Evolutionary conservation across 2,329 filamentous ascomycete species (phyloP).

Genomic region (Fusarium nematophilum): DNA sequence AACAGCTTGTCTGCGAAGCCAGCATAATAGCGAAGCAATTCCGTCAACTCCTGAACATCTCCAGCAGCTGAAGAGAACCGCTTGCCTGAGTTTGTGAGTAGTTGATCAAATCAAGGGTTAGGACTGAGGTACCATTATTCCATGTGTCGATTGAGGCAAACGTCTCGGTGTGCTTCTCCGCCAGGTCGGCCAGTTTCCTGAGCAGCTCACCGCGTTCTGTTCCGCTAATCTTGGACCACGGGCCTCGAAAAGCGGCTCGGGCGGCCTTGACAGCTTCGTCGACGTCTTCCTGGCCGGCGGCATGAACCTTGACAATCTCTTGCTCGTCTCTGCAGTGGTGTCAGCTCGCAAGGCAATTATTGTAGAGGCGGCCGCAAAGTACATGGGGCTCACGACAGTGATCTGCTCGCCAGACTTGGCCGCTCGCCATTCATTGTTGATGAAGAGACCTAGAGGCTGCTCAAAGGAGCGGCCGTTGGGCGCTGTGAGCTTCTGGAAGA

Average conservation of each 20-base stretch:
- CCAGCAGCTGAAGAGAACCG: too few relatives aligned
- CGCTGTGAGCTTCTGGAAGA: not conserved
- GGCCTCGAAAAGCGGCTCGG: not conserved
- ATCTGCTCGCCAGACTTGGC: constrained; percentile 2
- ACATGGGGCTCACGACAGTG: constrained; percentile 10
- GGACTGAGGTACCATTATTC: too few relatives aligned
- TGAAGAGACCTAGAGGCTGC: constrained; percentile 4
- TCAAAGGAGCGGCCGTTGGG: not conserved
- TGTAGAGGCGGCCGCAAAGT: not conserved
- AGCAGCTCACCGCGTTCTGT: constrained; percentile 2
- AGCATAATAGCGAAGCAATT: too few relatives aligned
- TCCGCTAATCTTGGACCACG: not conserved
- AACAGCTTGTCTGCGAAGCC: too few relatives aligned
- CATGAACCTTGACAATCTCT: constrained; percentile 14
- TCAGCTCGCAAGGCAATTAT: not conserved
- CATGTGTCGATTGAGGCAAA: constrained; percentile 67
- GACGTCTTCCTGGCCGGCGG: not conserved
- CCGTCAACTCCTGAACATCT: too few relatives aligned
- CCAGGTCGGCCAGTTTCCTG: constrained; percentile 4
- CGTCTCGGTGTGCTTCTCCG: not conserved
- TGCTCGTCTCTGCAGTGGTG: not conserved
- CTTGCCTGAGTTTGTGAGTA: too few relatives aligned
- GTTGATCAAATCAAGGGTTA: too few relatives aligned
- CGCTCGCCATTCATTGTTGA: constrained; percentile 11
- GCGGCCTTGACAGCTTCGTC: constrained; percentile 6